phyloP scores from a whole-genome alignment of 192 early-diverging fungal species.

The Coemansia sp. region DNA sequence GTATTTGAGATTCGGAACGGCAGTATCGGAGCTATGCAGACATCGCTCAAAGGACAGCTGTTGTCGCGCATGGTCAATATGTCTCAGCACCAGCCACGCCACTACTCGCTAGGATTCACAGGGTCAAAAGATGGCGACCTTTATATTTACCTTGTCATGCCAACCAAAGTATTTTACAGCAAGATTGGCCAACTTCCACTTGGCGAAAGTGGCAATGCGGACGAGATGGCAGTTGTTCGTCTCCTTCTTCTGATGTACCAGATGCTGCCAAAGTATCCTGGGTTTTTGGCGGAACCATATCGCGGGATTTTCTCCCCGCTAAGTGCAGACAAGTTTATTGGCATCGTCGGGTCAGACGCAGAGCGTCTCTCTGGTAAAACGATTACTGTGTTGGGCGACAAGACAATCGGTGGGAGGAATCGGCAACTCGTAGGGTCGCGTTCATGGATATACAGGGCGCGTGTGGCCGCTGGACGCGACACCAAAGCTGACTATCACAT shows the following conservation, averaged over 20 bases:
- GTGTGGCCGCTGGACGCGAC: neutral
- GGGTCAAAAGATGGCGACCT: neutral
- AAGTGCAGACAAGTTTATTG: neutral
- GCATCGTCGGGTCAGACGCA: neutral
- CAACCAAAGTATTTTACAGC: neutral
- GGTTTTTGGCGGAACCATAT: neutral
- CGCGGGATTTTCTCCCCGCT: neutral
- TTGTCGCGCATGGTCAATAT: neutral
- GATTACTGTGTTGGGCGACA: neutral
- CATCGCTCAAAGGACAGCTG: neutral
- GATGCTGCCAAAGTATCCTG: neutral
- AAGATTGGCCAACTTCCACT: neutral
- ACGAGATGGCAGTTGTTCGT: neutral
- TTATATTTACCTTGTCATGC: neutral
- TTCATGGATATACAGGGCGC: neutral
- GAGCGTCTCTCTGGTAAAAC: neutral
- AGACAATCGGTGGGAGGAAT: neutral
- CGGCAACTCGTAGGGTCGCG: neutral
- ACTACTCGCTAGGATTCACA: neutral
- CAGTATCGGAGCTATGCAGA: neutral
- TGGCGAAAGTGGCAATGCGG: neutral
- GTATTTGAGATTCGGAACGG: neutral
- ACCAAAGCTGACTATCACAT: neutral
- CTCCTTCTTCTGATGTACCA: neutral
- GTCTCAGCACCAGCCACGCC: neutral